phyloP scores from a whole-genome alignment of 2,329 filamentous ascomycete genomes.

The Monosporascus sp. region DNA sequence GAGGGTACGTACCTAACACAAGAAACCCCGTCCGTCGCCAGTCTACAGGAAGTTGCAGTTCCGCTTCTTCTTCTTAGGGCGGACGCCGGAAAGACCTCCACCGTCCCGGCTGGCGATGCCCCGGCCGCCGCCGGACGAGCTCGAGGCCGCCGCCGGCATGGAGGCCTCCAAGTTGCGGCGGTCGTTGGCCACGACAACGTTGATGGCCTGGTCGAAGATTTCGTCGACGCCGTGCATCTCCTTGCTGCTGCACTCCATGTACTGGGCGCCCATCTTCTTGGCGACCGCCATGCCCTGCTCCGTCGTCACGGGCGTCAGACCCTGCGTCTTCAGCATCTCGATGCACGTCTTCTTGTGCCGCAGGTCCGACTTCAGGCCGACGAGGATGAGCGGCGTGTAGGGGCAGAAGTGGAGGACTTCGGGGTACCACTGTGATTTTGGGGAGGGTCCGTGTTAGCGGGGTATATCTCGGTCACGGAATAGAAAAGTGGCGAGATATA shows the following conservation, averaged over 20 bases:
- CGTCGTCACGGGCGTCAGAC: slow-evolving; percentile 86
- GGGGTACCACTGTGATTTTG: slow-evolving; percentile 77
- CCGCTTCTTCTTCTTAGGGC: slow-evolving; percentile 74
- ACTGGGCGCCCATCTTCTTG: slow-evolving; percentile 87
- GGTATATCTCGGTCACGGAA: not conserved
- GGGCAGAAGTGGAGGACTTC: slow-evolving; percentile 99
- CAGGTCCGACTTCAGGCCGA: slow-evolving; percentile 95
- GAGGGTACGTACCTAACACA: not conserved
- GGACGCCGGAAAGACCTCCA: slow-evolving; percentile 37
- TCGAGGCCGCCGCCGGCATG: slow-evolving; percentile 31
- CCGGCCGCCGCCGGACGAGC: slow-evolving; percentile 24
- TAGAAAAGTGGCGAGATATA: not conserved
- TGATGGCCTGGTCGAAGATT: slow-evolving; percentile 88
- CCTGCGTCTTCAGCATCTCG: slow-evolving; percentile 97
- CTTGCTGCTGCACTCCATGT: slow-evolving; percentile 98
- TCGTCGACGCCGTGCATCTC: slow-evolving; percentile 95
- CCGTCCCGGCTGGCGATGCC: slow-evolving; percentile 28
- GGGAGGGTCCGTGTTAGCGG: slow-evolving; percentile 19
- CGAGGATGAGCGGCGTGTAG: slow-evolving; percentile 90
- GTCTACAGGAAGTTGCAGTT: slow-evolving; percentile 72
- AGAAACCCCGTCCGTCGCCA: slow-evolving; percentile 1
- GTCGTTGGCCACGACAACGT: slow-evolving; percentile 82
- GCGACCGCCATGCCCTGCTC: slow-evolving; percentile 87
- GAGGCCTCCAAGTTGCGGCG: slow-evolving; percentile 55
- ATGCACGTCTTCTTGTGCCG: slow-evolving; percentile 95